Percentiles rank a stretch among this genome's conserved stretches.
Conservation (phyloP, 257 asterid genomes). For the Paraleonurus japonicus region DNA sequence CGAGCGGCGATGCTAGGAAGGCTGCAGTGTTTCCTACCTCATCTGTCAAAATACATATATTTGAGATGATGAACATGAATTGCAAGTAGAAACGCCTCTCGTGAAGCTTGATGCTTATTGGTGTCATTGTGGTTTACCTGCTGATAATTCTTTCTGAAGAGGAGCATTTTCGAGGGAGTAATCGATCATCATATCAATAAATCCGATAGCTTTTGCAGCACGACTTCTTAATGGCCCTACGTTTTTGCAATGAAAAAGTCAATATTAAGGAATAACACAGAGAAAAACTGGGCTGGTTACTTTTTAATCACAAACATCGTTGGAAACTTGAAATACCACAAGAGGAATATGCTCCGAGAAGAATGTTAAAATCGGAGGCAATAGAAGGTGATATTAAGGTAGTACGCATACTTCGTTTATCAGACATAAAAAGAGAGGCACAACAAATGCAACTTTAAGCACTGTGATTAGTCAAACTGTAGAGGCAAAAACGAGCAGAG, state of each 20-base stretch:
- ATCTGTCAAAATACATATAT: conserved; percentile 44
- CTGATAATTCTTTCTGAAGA: conserved; percentile 79
- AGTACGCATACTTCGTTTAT: background rate
- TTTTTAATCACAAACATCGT: background rate
- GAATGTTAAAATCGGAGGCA: background rate
- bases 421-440: background rate
- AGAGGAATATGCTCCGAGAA: background rate
- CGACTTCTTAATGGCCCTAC: conserved; percentile 86
- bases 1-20: conserved; percentile 75
- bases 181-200: conserved; percentile 91
- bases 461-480: too few relatives aligned
- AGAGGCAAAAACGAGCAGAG: too few relatives aligned
- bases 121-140: conserved; percentile 40
- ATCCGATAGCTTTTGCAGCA: conserved; percentile 92
- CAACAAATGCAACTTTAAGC: background rate
- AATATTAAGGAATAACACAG: background rate
- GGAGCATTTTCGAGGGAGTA: conserved; percentile 76
- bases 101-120: background rate
- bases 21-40: conserved; percentile 89
- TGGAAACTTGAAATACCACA: background rate
- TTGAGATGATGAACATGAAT: background rate
- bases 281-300: background rate
- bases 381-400: background rate
- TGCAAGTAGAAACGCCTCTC: background rate
- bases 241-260: conserved; percentile 7